Evolutionary conservation across 1,139 yeast genomes (phyloP).

Genomic region (Saccharomyces hybrid): DNA sequence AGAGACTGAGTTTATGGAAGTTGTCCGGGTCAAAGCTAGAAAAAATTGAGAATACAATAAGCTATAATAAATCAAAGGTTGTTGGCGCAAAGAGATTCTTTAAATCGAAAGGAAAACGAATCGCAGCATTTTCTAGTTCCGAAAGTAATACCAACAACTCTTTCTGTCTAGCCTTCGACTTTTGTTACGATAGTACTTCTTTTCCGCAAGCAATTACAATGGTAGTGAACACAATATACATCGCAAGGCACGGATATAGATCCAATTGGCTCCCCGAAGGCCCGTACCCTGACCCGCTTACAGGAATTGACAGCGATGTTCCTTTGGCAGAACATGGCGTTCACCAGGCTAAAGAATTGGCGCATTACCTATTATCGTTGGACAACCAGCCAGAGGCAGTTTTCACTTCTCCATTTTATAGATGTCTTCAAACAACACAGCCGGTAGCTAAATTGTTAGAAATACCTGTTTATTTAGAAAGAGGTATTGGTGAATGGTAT

Average conservation of each 20-base stretch:
- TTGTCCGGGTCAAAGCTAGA: neutral
- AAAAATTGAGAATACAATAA: neutral
- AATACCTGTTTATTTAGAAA: slow-evolving; percentile 54
- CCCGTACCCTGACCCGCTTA: slow-evolving; percentile 68
- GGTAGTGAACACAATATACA: slow-evolving; percentile 35
- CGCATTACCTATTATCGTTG: slow-evolving; percentile 40
- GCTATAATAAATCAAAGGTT: neutral
- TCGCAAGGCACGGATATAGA: slow-evolving; percentile 63
- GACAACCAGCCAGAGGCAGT: slow-evolving; percentile 54
- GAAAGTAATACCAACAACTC: neutral
- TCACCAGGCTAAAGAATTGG: slow-evolving; percentile 71
- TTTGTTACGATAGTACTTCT: neutral
- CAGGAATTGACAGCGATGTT: slow-evolving; percentile 78
- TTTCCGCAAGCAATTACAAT: slow-evolving; percentile 10
- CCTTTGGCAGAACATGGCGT: slow-evolving; percentile 73
- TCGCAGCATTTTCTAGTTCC: neutral
- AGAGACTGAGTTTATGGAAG: neutral
- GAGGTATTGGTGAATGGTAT: slow-evolving; percentile 71
- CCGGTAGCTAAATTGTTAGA: slow-evolving; percentile 54
- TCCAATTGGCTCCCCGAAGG: slow-evolving; percentile 70
- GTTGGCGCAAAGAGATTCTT: neutral
- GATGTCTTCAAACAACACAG: slow-evolving; percentile 78
- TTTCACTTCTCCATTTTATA: slow-evolving; percentile 75
- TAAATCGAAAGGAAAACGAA: neutral
- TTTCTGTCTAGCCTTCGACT: neutral